phyloP scores from a whole-genome alignment of 768 basidiomycete species.

The Lactifluus piperatus region DNA sequence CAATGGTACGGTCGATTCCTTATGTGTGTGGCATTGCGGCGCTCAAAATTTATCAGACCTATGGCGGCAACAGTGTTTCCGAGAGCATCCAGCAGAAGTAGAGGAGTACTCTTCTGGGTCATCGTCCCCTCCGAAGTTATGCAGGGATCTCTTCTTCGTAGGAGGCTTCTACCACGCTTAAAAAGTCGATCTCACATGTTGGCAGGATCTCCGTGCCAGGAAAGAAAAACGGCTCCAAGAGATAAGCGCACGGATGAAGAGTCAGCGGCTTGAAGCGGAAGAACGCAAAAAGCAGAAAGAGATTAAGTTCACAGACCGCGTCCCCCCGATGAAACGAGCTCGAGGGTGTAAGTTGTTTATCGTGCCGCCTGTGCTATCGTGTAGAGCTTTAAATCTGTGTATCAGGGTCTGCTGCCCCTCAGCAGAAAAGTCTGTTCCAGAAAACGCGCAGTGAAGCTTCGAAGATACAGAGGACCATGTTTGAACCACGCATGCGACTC shows the following conservation, averaged over 20 bases:
- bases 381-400: conserved; percentile 15
- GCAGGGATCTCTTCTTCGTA: conserved; percentile 19
- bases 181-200: conserved; percentile 7
- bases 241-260: conserved; percentile 51
- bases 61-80: conserved; percentile 19
- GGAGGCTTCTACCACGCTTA: conserved; percentile 9
- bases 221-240: conserved; percentile 61
- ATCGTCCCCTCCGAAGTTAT: conserved; percentile 4
- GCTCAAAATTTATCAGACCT: conserved; percentile 15
- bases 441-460: conserved; percentile 66
- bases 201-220: conserved; percentile 34
- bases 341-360: conserved; percentile 43
- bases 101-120: conserved; percentile 5
- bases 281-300: conserved; percentile 70
- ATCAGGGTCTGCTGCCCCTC: conserved; percentile 32
- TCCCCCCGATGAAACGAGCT: conserved; percentile 58
- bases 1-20: conserved; percentile 14
- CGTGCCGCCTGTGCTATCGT: conserved; percentile 1
- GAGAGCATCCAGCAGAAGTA: conserved; percentile 1
- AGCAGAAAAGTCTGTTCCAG: conserved; percentile 66
- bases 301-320: conserved; percentile 62
- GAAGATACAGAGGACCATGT: conserved; percentile 55
- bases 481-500: conserved; percentile 43
- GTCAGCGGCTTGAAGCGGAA: conserved; percentile 57
- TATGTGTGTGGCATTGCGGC: neutral